phyloP scores from a whole-genome alignment of 1,284 basidiomycete species.

The Cryptococcus sp. region DNA sequence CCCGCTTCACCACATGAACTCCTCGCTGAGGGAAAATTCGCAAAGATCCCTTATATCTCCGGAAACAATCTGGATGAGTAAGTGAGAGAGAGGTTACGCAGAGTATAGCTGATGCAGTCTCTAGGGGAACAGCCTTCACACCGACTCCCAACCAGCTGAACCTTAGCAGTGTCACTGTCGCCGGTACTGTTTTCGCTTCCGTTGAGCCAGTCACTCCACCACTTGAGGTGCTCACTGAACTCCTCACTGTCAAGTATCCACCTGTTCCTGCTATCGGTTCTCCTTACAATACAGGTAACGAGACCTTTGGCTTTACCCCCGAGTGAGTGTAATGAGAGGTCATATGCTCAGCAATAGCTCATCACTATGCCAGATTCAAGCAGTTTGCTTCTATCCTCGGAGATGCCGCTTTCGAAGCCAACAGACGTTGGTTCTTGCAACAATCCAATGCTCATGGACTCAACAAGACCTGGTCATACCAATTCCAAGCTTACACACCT shows the following conservation, averaged over 20 bases:
- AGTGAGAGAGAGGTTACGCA: neutral
- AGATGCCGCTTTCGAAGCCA: conserved; percentile 32
- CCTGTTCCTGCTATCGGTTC: conserved; percentile 27
- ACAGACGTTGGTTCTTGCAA: conserved; percentile 27
- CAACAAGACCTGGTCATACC: conserved; percentile 33
- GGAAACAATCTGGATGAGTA: conserved; percentile 44
- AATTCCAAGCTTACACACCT: conserved; percentile 23
- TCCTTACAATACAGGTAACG: conserved; percentile 40
- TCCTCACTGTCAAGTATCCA: conserved; percentile 27
- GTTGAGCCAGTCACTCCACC: conserved; percentile 17
- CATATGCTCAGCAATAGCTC: neutral
- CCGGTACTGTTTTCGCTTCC: conserved; percentile 15
- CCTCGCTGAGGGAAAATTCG: conserved; percentile 31
- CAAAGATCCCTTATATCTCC: conserved; percentile 42
- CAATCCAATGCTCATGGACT: conserved; percentile 21
- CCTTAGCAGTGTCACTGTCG: conserved; percentile 12
- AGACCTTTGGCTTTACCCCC: conserved; percentile 29
- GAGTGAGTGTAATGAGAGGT: conserved; percentile 3
- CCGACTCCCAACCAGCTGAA: neutral
- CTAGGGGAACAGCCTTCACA: too few relatives aligned
- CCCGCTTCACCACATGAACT: conserved; percentile 34
- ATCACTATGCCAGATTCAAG: conserved; percentile 17
- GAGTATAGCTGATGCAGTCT: too few relatives aligned
- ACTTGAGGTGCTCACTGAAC: conserved; percentile 8
- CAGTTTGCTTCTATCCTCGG: conserved; percentile 26